Conservation (phyloP, 78 protist genomes). For the Tieghemostelium lacteum region DNA sequence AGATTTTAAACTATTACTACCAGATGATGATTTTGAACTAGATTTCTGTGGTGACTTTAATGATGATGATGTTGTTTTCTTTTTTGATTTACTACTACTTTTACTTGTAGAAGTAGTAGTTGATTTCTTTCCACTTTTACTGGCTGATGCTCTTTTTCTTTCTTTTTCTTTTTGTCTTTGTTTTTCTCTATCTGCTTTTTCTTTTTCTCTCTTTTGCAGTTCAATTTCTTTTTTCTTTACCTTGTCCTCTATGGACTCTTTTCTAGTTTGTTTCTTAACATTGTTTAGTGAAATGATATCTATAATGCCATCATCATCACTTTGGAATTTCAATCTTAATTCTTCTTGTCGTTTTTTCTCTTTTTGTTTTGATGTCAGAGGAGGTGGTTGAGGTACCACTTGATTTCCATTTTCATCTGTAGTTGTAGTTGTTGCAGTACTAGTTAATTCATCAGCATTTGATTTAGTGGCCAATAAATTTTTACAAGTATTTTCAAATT, state of each 20-base stretch:
- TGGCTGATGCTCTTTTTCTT: not conserved
- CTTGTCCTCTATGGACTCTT: no score
- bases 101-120: not conserved
- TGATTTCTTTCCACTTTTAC: not conserved
- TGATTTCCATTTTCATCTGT: no score
- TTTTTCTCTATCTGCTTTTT: not conserved
- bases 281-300: not conserved
- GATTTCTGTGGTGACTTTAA: no score
- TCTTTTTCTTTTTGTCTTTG: constrained; percentile 6
- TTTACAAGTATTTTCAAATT: constrained; percentile 36
- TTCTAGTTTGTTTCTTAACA: not conserved
- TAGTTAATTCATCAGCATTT: no score
- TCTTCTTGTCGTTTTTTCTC: no score
- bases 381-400: no score
- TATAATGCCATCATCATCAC: not conserved
- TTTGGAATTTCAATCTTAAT: no score
- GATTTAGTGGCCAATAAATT: no score
- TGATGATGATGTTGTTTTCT: not conserved
- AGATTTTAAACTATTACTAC: not conserved
- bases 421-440: no score
- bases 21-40: no score
- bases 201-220: not conserved
- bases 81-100: not conserved
- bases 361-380: no score
- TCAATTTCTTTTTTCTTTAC: no score